Base-by-base conservation (phyloP, 495 filamentous ascomycete genomes). In the Penicillium tannophilum region DNA sequence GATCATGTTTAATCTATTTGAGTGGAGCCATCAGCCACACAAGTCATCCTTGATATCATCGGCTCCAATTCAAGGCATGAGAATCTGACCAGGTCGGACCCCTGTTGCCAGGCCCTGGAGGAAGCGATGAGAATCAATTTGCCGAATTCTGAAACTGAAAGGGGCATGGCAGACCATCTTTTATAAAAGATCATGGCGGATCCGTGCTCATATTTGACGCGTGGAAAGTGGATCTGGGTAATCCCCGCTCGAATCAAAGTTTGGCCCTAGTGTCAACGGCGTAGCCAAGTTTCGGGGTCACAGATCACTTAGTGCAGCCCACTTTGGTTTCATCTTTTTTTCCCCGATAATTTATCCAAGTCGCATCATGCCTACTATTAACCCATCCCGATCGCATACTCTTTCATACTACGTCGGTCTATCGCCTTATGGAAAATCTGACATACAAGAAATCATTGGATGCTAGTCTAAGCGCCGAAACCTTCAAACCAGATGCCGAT, bases 1-100 rank as follows among this genome's bases (percentile, higher is more conserved):
- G 65, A 70, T 41, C 39, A 41, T 41, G 39, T 70, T 68, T 68
- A 70, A 70, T 70, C 54, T 70, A 70, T 70, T 66, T 53, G 24
- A 60, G 67, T 70, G 67, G 67, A 66, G 65, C 48, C 60, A 24
- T 60, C 67, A 68, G 67, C 67, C 67, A 70, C 67, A 60, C 63
- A 66, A 61, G 63, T 70, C 65, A 68, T 68, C 50, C 33, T 23
- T 60, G 67, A 64, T 62, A 68, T 70, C 48, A 58, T 55, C 42
- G 42, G 8, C 12, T 4, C 12, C 2, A 17, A 49, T 49, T 49
- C 46, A 49, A 49, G 46, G 46, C 46, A 49, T 8, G 16, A n/a
- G 14, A 17, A 3, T 16, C 16, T 17, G 39, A 17, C 14, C 14
- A 17, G 16, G 14, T 4, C 16, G 14, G 14, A 17, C 6, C 24